Evolutionary conservation across 139 green algal genomes (phyloP), one percentile per base, ranked within the genome.

Genomic region (Haematococcus sp.): DNA sequence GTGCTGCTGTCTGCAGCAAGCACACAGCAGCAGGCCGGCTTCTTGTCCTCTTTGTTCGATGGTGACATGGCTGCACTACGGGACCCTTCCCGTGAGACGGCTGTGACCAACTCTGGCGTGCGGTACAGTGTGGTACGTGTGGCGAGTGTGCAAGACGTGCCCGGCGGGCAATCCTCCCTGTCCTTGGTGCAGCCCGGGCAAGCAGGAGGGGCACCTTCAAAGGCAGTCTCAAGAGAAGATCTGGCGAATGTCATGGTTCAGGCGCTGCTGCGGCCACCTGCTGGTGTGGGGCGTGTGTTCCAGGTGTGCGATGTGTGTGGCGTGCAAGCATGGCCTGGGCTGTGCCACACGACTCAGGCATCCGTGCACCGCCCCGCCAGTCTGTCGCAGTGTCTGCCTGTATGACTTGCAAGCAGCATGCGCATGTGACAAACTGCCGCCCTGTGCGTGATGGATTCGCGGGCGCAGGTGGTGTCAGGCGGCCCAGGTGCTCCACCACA

Each of bases 81-180:
- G 2, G 76, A 77, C 51, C 51, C 34, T 2, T 23, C 51, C 4
- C 28, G 52, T 33, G 76, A 77, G 52, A 49, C 49, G 27, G 68
- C 49, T 1, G 63, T 81, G 22, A 15, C n/a, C 9, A 23, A 25
- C 19, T 59, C 16, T 20, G 76, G 69, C 1, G 11, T 74, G 35
- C 69, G 51, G 44, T 75, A 76, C 76, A 81, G 30, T 28, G 56
- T 81, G 20, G 51, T 81, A 17, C 69, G 70, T 28, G 68, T 75
- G 51, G 19, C 9, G 9, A 28, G 32, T 3, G 27, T 74, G 3
- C 1, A 23, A 23, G 43, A 74, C 20, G 16, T 30, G 27, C 68
- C 68, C 4, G 68, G 68, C 2, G 68, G 68, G 3, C 51, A 55
- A 52, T 23, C 32, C 51, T 27, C 25, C 49, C 11, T 74, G 1